Conservation (phyloP, 805 yeast genomes). For the Metahyphopichia silvanorum region DNA sequence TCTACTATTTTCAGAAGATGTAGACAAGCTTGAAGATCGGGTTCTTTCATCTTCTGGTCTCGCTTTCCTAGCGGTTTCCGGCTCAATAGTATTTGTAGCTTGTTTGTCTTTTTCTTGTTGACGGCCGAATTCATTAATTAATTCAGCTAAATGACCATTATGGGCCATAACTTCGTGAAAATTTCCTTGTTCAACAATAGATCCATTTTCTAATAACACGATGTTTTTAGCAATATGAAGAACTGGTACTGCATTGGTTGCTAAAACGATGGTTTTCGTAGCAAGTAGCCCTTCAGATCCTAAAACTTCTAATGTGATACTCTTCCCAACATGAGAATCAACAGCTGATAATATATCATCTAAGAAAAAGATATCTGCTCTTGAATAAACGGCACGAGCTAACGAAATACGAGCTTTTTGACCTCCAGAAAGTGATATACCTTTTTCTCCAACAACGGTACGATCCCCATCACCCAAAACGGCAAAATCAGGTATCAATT, state of each 20-base stretch:
- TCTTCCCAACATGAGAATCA: slow-evolving; percentile 41
- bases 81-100: too few relatives aligned
- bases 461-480: slow-evolving; percentile 38
- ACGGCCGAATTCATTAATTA: slow-evolving; percentile 29
- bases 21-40: too few relatives aligned
- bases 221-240: slow-evolving; percentile 33
- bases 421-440: slow-evolving; percentile 41
- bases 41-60: too few relatives aligned
- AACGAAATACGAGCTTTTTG: slow-evolving; percentile 41
- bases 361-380: slow-evolving; percentile 37
- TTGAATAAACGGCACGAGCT: slow-evolving; percentile 41
- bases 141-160: slow-evolving; percentile 29
- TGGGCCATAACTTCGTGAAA: slow-evolving; percentile 45
- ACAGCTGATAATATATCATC: slow-evolving; percentile 44
- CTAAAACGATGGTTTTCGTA: slow-evolving; percentile 32
- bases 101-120: slow-evolving; percentile 9
- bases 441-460: slow-evolving; percentile 44
- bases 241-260: slow-evolving; percentile 37
- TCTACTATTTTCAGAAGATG: too few relatives aligned
- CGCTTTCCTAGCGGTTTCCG: too few relatives aligned
- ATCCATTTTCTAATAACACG: slow-evolving; percentile 24
- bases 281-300: slow-evolving; percentile 29
- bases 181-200: slow-evolving; percentile 40
- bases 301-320: slow-evolving; percentile 28
- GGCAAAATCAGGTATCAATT: slow-evolving; percentile 30